phyloP scores from a whole-genome alignment of 352 stramenopile genomes.

The Phytopythium cucurbitacearum region DNA sequence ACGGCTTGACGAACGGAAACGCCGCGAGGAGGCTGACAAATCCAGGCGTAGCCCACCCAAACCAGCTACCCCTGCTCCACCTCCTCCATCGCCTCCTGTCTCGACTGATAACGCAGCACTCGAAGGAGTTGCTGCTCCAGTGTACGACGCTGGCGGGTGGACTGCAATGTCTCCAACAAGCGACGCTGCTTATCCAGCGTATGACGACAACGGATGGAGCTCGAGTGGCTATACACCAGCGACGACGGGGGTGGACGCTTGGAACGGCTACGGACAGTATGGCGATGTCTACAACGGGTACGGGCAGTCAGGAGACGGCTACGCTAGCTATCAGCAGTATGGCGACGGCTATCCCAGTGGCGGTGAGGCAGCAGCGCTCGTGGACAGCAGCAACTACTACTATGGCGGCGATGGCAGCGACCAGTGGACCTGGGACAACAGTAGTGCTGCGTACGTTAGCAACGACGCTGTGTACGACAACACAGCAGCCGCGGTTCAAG shows the following conservation, averaged over 20 bases:
- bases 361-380: background rate
- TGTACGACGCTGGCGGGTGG: background rate
- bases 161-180: background rate
- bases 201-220: background rate
- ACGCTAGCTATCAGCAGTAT: conserved; percentile 14
- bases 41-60: too few species aligned
- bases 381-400: conserved; percentile 7
- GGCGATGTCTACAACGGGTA: conserved; percentile 23
- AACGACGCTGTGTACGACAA: background rate
- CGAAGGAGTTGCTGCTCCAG: background rate
- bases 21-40: conserved; percentile 6
- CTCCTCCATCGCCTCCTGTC: background rate
- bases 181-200: background rate
- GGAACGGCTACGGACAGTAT: conserved; percentile 2
- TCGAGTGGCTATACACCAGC: too few species aligned
- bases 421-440: conserved; percentile 8
- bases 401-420: conserved; percentile 8
- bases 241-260: too few species aligned
- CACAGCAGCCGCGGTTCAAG: conserved; percentile 2
- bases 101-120: background rate
- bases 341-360: conserved; percentile 9
- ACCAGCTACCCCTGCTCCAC: background rate
- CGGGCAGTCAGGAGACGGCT: conserved; percentile 18
- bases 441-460: background rate
- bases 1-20: conserved; percentile 7